Percentiles rank a stretch among this genome's conserved stretches.
Conservation (phyloP, 1,139 yeast genomes). For the Kodamaea alishanica region DNA sequence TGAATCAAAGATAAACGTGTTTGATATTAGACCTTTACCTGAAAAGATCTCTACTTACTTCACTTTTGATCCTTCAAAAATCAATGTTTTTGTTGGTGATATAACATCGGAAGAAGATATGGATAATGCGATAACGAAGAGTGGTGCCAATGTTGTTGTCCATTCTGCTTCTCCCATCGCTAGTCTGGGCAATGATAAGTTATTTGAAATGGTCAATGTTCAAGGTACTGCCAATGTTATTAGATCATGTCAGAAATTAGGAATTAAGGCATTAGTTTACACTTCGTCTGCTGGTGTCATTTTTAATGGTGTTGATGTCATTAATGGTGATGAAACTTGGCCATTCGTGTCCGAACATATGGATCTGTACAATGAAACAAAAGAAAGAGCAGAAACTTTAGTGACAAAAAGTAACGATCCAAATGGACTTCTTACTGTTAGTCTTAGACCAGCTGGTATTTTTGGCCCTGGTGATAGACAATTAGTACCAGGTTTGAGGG, state of each 20-base stretch:
- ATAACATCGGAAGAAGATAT: slow-evolving; percentile 74
- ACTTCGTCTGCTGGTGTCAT: slow-evolving; percentile 98
- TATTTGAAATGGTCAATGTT: slow-evolving; percentile 88
- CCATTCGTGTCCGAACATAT: slow-evolving; percentile 88
- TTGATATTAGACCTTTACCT: slow-evolving; percentile 87
- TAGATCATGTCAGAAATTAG: slow-evolving; percentile 53
- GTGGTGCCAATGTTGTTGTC: slow-evolving; percentile 74
- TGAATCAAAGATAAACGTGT: slow-evolving; percentile 74
- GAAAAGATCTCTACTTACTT: slow-evolving; percentile 65
- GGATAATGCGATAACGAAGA: slow-evolving; percentile 51
- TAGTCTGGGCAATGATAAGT: slow-evolving; percentile 39
- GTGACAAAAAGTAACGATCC: slow-evolving; percentile 68
- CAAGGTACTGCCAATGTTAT: slow-evolving; percentile 80
- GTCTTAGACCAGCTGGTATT: slow-evolving; percentile 95
- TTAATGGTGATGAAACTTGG: slow-evolving; percentile 90
- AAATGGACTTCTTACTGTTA: slow-evolving; percentile 66
- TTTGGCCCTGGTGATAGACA: slow-evolving; percentile 99
- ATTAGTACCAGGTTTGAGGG: slow-evolving; percentile 86
- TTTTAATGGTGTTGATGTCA: slow-evolving; percentile 86
- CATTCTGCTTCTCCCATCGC: slow-evolving; percentile 94
- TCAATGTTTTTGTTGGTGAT: slow-evolving; percentile 76
- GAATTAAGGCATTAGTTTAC: slow-evolving; percentile 72
- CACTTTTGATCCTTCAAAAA: slow-evolving; percentile 58
- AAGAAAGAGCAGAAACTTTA: slow-evolving; percentile 84
- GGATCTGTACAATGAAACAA: slow-evolving; percentile 97